Conservation (phyloP, 495 filamentous ascomycete species). For the Rusavskia elegans region DNA sequence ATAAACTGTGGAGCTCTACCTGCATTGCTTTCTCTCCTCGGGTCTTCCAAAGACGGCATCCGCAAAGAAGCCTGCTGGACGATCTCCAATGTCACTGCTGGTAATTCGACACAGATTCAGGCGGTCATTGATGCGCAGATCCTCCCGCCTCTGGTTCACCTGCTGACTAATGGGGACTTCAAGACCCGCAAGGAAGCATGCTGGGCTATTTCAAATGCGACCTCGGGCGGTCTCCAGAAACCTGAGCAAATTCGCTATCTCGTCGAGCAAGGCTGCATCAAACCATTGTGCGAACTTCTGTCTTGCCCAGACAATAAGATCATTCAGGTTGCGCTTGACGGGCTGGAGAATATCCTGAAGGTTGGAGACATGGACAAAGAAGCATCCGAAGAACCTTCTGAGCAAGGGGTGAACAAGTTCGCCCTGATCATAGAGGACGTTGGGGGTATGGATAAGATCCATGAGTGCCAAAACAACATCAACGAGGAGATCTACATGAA, state of each 20-base stretch:
- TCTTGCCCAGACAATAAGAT: constrained; percentile 99
- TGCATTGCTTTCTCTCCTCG: constrained; percentile 78
- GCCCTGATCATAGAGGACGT: constrained; percentile 98
- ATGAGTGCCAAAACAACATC: constrained; percentile 98
- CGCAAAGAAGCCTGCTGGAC: constrained; percentile 99
- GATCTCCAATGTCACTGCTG: constrained; percentile 96
- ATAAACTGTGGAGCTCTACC: constrained; percentile 95
- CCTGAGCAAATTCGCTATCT: constrained; percentile 96
- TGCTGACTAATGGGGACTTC: constrained; percentile 90
- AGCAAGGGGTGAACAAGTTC: constrained; percentile 83
- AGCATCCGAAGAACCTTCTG: constrained; percentile 43
- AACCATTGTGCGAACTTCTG: constrained; percentile 90
- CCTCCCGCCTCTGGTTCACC: constrained; percentile 87
- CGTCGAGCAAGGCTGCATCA: constrained; percentile 86
- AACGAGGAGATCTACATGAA: constrained; percentile 99
- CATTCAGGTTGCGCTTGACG: constrained; percentile 96
- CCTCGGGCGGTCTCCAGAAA: constrained; percentile 93
- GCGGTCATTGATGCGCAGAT: constrained; percentile 93
- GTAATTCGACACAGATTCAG: constrained; percentile 96
- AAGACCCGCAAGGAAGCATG: constrained; percentile 99
- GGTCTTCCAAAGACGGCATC: constrained; percentile 96
- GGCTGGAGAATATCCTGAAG: constrained; percentile 98
- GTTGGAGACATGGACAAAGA: constrained; percentile 98
- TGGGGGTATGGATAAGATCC: constrained; percentile 99
- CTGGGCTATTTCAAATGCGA: constrained; percentile 99